Percentiles rank a stretch among this genome's conserved stretches.
Conservation (phyloP, 805 yeast species). For the Lachancea waltii region DNA sequence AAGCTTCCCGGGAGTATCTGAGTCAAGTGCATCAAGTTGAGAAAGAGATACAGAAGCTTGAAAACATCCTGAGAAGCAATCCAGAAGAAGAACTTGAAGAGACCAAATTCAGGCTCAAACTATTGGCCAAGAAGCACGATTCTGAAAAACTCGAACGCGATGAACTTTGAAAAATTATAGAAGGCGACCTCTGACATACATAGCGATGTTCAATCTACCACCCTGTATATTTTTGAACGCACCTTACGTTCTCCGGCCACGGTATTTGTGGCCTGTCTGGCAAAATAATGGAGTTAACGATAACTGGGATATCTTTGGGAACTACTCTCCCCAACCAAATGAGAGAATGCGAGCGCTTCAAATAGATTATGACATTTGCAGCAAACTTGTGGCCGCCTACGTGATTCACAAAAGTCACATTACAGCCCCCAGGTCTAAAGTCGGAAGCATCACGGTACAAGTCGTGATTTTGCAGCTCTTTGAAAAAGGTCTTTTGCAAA, state of each 20-base stretch:
- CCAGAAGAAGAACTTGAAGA: slow-evolving; percentile 2
- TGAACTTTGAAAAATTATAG: neutral
- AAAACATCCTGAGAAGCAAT: slow-evolving; percentile 18
- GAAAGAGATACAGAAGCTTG: slow-evolving; percentile 28
- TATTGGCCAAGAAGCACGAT: neutral
- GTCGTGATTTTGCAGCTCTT: slow-evolving; percentile 62
- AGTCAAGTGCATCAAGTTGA: slow-evolving; percentile 30
- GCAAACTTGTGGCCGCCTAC: slow-evolving; percentile 96
- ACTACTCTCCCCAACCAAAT: slow-evolving; percentile 85
- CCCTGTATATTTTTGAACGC: slow-evolving; percentile 40
- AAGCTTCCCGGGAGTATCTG: slow-evolving; percentile 12
- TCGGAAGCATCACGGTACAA: slow-evolving; percentile 74
- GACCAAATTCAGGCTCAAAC: slow-evolving; percentile 1
- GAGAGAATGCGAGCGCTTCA: slow-evolving; percentile 43
- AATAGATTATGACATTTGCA: slow-evolving; percentile 78
- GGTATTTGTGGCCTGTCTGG: slow-evolving; percentile 66
- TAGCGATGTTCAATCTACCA: slow-evolving; percentile 18
- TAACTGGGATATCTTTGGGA: slow-evolving; percentile 67
- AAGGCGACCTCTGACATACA: neutral
- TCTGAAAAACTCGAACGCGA: neutral
- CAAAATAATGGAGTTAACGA: slow-evolving; percentile 67
- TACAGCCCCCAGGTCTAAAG: slow-evolving; percentile 65
- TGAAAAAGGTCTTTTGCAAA: slow-evolving; percentile 72
- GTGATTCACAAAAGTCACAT: slow-evolving; percentile 69
- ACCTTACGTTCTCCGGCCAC: slow-evolving; percentile 55